phyloP scores from a whole-genome alignment of 371 early-diverging fungal genomes.

The Saksenaea vasiformis region DNA sequence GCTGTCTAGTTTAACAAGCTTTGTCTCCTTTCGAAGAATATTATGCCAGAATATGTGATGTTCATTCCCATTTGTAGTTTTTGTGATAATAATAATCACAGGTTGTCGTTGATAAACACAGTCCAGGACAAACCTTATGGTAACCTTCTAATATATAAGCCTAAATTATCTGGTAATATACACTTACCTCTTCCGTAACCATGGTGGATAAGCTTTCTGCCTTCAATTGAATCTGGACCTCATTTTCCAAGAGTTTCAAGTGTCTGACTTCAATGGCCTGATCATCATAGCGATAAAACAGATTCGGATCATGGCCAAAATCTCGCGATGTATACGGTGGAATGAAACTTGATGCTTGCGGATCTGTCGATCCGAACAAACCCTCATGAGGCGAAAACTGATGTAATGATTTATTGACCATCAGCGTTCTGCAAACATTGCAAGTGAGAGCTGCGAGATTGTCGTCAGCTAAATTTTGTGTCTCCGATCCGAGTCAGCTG shows the following conservation, averaged over 20 bases:
- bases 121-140: background rate
- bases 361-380: background rate
- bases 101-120: background rate
- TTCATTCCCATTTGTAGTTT: background rate
- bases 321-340: background rate
- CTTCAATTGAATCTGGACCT: background rate
- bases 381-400: background rate
- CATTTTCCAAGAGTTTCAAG: background rate
- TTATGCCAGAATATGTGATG: background rate
- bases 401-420: background rate
- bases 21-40: background rate
- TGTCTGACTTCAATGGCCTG: background rate
- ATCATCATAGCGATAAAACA: background rate
- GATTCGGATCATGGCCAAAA: background rate
- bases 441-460: background rate
- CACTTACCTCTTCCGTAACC: background rate
- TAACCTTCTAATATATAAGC: background rate
- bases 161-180: background rate
- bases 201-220: background rate
- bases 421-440: background rate
- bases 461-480: too few species aligned
- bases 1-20: background rate
- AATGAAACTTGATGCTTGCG: background rate
- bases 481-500: too few species aligned
- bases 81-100: background rate